A percentile compares a stretch with the other conserved stretches of the same genome.
Evolutionary conservation across 345 rosid species (phyloP).

Genomic region (Euphorbia peplus): DNA sequence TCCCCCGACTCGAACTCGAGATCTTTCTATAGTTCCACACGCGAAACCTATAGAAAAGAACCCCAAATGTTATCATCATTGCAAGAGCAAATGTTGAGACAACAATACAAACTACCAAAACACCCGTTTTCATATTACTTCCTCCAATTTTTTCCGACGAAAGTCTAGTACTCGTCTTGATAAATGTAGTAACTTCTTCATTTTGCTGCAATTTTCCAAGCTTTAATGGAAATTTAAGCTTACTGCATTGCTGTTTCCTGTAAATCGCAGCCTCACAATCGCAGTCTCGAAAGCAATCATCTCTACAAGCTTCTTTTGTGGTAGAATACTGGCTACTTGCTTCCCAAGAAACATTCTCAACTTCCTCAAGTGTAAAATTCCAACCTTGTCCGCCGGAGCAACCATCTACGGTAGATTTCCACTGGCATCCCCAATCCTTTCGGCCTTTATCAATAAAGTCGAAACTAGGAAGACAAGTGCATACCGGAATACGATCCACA

Average conservation of each 20-base stretch:
- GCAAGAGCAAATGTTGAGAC: conserved; percentile 6
- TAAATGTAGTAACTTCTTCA: background rate
- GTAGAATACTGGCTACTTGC: background rate
- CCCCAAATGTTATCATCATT: conserved; percentile 14
- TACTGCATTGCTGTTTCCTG: background rate
- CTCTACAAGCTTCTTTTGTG: background rate
- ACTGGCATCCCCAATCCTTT: background rate
- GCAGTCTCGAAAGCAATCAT: conserved; percentile 13
- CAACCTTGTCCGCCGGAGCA: background rate
- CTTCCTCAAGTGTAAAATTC: background rate
- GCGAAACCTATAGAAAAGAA: conserved; percentile 17
- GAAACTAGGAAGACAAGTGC: conserved; percentile 6
- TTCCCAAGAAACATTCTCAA: conserved; percentile 4
- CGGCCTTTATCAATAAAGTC: background rate
- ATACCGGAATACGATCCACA: background rate
- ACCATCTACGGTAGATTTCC: background rate
- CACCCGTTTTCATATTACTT: background rate
- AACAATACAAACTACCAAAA: background rate
- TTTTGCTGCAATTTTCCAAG: background rate
- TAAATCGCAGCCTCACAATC: conserved; percentile 3
- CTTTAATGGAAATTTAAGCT: conserved; percentile 1
- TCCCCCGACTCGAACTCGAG: background rate
- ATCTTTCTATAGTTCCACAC: conserved; percentile 10
- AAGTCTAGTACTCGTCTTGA: background rate
- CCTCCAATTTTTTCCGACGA: background rate